A percentile compares a stretch with the other conserved stretches of the same genome.
Evolutionary conservation across 768 basidiomycete genomes (phyloP).

Genomic region (Termitomyces sp.): DNA sequence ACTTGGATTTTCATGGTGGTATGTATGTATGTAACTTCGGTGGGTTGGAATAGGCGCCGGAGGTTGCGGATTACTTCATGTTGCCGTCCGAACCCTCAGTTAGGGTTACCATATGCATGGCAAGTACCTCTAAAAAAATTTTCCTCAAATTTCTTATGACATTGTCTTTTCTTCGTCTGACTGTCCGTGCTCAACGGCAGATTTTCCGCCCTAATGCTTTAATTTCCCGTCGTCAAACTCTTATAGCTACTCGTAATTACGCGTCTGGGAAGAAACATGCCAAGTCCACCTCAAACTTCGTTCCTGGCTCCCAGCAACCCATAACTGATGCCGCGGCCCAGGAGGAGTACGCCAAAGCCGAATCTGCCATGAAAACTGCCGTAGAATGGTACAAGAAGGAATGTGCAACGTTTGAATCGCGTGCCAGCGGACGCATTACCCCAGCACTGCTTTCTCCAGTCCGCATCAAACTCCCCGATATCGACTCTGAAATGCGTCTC

Average conservation of each 20-base stretch:
- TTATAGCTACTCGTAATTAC: constrained; percentile 15
- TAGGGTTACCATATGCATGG: too few relatives aligned
- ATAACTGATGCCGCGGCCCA: constrained; percentile 52
- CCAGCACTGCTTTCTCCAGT: constrained; percentile 70
- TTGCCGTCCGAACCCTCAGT: too few relatives aligned
- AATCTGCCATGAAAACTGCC: constrained; percentile 57
- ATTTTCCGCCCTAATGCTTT: background rate
- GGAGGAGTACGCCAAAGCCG: constrained; percentile 60
- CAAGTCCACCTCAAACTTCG: constrained; percentile 54
- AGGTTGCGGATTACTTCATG: too few relatives aligned
- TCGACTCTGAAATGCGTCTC: constrained; percentile 38
- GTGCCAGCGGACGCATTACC: constrained; percentile 74
- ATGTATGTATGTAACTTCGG: too few relatives aligned
- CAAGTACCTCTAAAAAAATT: too few relatives aligned
- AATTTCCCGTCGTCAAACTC: background rate
- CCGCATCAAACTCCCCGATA: constrained; percentile 48
- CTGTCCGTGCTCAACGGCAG: constrained; percentile 3
- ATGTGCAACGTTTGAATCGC: constrained; percentile 65
- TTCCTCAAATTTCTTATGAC: background rate
- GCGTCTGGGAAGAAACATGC: constrained; percentile 30
- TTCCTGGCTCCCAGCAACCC: constrained; percentile 66
- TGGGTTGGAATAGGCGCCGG: too few relatives aligned
- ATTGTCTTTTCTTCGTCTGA: constrained; percentile 4
- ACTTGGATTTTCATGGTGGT: too few relatives aligned
- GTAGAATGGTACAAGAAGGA: constrained; percentile 80